phyloP scores from a whole-genome alignment of 495 filamentous ascomycete genomes.

The Penicillium turbatum region DNA sequence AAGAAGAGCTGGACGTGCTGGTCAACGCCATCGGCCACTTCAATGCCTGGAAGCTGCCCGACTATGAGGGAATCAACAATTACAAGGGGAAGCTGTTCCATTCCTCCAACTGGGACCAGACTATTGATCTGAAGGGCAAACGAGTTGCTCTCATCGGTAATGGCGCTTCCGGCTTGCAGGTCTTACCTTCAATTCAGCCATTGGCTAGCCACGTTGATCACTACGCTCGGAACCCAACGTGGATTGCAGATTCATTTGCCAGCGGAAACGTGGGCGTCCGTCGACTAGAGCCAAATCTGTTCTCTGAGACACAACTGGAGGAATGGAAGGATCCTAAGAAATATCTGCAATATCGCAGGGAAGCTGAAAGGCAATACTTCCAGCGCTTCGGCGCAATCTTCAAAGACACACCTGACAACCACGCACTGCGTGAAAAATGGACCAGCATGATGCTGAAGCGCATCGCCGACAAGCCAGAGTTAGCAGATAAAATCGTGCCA shows the following conservation, averaged over 20 bases:
- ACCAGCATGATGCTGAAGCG: slow-evolving; percentile 48
- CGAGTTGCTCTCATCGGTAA: slow-evolving; percentile 59
- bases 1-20: slow-evolving; percentile 53
- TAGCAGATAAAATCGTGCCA: slow-evolving; percentile 53
- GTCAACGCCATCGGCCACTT: slow-evolving; percentile 58
- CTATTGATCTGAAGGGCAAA: slow-evolving; percentile 47
- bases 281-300: slow-evolving; percentile 45
- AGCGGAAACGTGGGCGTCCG: slow-evolving; percentile 32
- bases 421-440: slow-evolving; percentile 46
- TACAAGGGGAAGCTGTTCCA: slow-evolving; percentile 50
- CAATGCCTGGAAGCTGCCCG: slow-evolving; percentile 51
- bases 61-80: slow-evolving; percentile 46
- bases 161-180: slow-evolving; percentile 53
- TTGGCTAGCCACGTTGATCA: slow-evolving; percentile 55
- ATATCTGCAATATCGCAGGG: slow-evolving; percentile 49
- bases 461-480: slow-evolving; percentile 50
- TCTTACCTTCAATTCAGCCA: slow-evolving; percentile 55
- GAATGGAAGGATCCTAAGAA: slow-evolving; percentile 45
- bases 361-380: slow-evolving; percentile 54
- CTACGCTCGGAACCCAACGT: slow-evolving; percentile 63
- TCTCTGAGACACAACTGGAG: slow-evolving; percentile 46
- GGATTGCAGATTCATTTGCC: slow-evolving; percentile 59
- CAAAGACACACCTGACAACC: slow-evolving; percentile 51
- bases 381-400: slow-evolving; percentile 52
- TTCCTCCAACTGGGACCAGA: slow-evolving; percentile 51